phyloP scores from a whole-genome alignment of 73 alveolate species.

The Diophrys appendiculata region DNA sequence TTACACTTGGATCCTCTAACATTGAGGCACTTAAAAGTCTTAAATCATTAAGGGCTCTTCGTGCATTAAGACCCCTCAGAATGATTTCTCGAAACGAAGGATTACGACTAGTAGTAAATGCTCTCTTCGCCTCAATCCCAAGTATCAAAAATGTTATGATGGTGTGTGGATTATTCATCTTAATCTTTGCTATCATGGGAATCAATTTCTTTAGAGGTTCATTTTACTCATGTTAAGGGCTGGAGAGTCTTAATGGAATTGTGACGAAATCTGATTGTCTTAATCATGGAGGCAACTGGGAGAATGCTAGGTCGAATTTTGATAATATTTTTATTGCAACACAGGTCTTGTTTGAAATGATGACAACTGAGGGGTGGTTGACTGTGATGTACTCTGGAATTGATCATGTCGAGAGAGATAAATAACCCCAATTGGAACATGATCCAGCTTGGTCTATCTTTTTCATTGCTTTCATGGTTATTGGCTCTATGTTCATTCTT shows the following conservation, averaged over 20 bases:
- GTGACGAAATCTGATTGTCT: constrained; percentile 7
- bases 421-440: constrained; percentile 28
- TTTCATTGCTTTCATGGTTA: constrained; percentile 27
- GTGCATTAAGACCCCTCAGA: constrained; percentile 47
- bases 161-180: constrained; percentile 16
- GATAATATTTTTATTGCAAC: constrained; percentile 34
- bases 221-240: constrained; percentile 7
- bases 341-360: constrained; percentile 38
- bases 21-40: constrained; percentile 12
- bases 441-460: background rate
- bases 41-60: constrained; percentile 33
- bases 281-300: constrained; percentile 36
- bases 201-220: constrained; percentile 37
- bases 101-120: constrained; percentile 16
- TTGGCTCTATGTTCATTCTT: constrained; percentile 48
- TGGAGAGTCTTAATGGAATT: background rate
- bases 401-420: constrained; percentile 28
- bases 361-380: constrained; percentile 45
- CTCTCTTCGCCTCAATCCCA: constrained; percentile 33
- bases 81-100: constrained; percentile 43
- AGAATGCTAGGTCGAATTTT: constrained; percentile 18
- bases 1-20: background rate
- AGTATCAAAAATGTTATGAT: constrained; percentile 25
- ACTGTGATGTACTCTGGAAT: constrained; percentile 30
- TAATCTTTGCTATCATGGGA: constrained; percentile 55